A percentile compares a stretch with the other conserved stretches of the same genome.
These are phyloP conservation scores for Pseudocercospora pini-densiflorae DNA, from an alignment of 2,329 filamentous ascomycete species.

Conservation along the genomic window DNA sequence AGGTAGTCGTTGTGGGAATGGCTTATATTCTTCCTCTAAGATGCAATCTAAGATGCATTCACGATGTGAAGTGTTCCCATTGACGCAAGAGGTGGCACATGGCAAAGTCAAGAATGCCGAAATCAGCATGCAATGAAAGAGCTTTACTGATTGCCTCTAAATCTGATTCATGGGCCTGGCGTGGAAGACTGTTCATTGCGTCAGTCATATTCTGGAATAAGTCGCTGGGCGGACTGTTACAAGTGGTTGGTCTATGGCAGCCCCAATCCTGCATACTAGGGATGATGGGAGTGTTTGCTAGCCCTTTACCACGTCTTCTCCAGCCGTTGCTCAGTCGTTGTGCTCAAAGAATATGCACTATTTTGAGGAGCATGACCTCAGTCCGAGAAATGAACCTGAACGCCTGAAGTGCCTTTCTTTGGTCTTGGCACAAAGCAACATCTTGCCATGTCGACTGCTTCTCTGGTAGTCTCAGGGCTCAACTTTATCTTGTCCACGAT, in stretches of 20 bases:
- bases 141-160: neutral
- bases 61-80: neutral
- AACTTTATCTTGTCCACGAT: too few species aligned
- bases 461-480: too few species aligned
- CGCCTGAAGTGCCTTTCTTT: too few species aligned
- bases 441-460: too few species aligned
- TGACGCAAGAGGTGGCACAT: neutral
- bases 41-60: neutral
- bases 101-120: neutral
- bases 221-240: too few species aligned
- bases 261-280: too few species aligned
- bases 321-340: neutral
- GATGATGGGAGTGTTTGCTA: neutral
- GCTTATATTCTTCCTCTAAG: neutral
- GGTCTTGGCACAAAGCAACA: too few species aligned
- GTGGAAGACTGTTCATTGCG: neutral
- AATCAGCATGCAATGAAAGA: neutral
- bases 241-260: too few species aligned
- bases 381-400: too few species aligned
- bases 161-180: neutral
- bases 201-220: neutral
- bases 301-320: neutral
- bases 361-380: too few species aligned
- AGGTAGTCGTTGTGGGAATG: neutral
- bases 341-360: neutral